These are phyloP conservation scores for Rhynchosporium graminicola DNA, from an alignment of 2,329 filamentous ascomycete genomes.

Conservation along the genomic window DNA sequence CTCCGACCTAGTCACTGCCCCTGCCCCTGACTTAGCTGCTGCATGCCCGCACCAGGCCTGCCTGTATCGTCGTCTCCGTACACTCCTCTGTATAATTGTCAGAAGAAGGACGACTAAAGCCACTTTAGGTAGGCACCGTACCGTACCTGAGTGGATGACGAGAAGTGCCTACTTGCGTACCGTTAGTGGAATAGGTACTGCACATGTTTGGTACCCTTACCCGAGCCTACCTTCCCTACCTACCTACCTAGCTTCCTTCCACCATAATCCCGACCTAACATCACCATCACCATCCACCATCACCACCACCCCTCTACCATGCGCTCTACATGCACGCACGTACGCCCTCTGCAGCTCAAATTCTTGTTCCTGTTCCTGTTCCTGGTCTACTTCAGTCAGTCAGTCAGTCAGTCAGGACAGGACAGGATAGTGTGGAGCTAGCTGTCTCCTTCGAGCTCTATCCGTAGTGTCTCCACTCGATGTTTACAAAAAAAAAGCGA, in stretches of 20 bases:
- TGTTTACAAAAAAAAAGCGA: slow-evolving; percentile 26
- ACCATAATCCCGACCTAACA: neutral
- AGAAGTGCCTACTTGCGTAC: neutral
- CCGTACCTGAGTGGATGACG: slow-evolving; percentile 4
- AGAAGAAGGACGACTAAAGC: neutral
- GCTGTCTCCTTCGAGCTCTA: neutral
- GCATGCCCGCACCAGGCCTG: slow-evolving; percentile 8
- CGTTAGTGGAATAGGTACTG: neutral
- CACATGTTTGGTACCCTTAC: neutral
- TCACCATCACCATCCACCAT: neutral
- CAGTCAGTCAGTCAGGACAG: neutral
- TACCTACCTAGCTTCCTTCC: neutral
- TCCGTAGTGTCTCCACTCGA: slow-evolving; percentile 23
- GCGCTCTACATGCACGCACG: slow-evolving; percentile 14
- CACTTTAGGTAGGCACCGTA: neutral
- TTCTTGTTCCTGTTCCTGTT: neutral
- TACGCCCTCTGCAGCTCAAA: slow-evolving; percentile 8
- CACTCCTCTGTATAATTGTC: neutral
- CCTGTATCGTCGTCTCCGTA: neutral
- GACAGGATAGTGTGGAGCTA: slow-evolving; percentile 11
- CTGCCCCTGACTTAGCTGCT: neutral
- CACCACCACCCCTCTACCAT: slow-evolving; percentile 1
- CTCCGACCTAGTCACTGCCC: neutral
- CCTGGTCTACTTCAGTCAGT: neutral
- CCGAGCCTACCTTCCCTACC: neutral